A percentile compares a stretch with the other conserved stretches of the same genome.
Evolutionary conservation across 2,329 filamentous ascomycete genomes (phyloP).

Genomic region (Huntiella moniliformis): DNA sequence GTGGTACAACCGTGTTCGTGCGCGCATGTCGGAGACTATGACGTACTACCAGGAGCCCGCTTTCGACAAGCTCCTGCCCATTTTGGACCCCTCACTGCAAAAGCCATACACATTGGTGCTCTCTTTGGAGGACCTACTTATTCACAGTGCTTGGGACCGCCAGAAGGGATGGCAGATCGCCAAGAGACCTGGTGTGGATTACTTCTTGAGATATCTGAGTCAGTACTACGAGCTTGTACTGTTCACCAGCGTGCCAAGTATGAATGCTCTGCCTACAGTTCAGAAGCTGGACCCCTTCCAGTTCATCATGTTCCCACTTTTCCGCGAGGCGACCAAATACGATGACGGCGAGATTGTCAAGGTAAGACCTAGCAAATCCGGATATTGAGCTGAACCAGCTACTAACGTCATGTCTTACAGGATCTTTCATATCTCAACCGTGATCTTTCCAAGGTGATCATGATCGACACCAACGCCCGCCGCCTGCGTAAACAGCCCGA

Average conservation of each 20-base stretch:
- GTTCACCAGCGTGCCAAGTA: slow-evolving; percentile 75
- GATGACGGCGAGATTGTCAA: slow-evolving; percentile 94
- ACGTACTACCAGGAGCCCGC: slow-evolving; percentile 93
- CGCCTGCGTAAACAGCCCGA: slow-evolving; percentile 86
- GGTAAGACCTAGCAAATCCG: slow-evolving; percentile 29
- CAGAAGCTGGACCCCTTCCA: slow-evolving; percentile 89
- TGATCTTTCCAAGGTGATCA: slow-evolving; percentile 83
- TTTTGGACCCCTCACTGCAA: slow-evolving; percentile 58
- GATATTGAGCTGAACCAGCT: not conserved
- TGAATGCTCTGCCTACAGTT: slow-evolving; percentile 70
- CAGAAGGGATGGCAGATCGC: slow-evolving; percentile 91
- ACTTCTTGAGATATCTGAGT: slow-evolving; percentile 89
- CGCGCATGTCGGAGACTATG: slow-evolving; percentile 55
- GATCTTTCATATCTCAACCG: slow-evolving; percentile 97
- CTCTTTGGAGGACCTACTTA: slow-evolving; percentile 79
- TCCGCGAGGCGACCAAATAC: slow-evolving; percentile 91
- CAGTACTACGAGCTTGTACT: slow-evolving; percentile 97
- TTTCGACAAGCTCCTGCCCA: slow-evolving; percentile 80
- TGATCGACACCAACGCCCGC: slow-evolving; percentile 69
- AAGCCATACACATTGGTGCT: slow-evolving; percentile 85
- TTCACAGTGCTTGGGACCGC: slow-evolving; percentile 86
- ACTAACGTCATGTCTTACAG: slow-evolving; percentile 24
- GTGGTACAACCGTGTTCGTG: slow-evolving; percentile 66
- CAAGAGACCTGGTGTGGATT: slow-evolving; percentile 88
- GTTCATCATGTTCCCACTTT: slow-evolving; percentile 88